Base-by-base conservation (phyloP, 495 filamentous ascomycete genomes). In the Trichoderma parareesei region DNA sequence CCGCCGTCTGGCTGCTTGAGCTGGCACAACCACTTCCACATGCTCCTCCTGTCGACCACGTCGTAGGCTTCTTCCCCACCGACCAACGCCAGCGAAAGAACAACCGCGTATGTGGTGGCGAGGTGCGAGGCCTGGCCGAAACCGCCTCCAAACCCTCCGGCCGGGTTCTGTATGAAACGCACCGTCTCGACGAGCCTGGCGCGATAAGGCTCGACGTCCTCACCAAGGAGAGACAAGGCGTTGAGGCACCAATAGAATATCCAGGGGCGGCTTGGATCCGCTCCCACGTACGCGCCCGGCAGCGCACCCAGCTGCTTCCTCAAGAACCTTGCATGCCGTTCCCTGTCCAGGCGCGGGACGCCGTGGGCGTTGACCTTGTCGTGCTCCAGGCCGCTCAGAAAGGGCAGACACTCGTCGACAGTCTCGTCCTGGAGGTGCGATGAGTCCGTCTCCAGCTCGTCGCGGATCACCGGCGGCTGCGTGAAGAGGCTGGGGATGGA, bases 141-240 rank as follows among this genome's bases (percentile, higher is more conserved):
- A n/a, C 94, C 93, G 60, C 94, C 94, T 37, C 94, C 95, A 75
- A 97, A 97, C 7, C 94, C 94, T 8, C 94, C 94, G 16, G 78
- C 81, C 38, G 79, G 71, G 73, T 98, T 94, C 75, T 97, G 95
- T 73, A 92, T 87, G 11, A 90, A 82, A 38, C 80, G 78, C 27
- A 94, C 84, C 1, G 92, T 94, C 49, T 83, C 76, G 18, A 88
- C 80, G 8, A 96, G 77, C 35, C 87, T 80, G 64, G 89, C 78
- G 46, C 87, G 83, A 70, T 91, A 93, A 65, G 74, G 69, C 41
- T 80, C 83, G 18, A 93, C 78, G 71, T 96, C 91, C 68, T 89
- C 84, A 27, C 91, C 91, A 44, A 98, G 79, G 27, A 90, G 74
- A 44, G 80, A 76, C 35, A 98, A 79, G 0, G 84, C 90, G 10